Conservation (phyloP, 345 rosid genomes). For the Brassica rapa region DNA sequence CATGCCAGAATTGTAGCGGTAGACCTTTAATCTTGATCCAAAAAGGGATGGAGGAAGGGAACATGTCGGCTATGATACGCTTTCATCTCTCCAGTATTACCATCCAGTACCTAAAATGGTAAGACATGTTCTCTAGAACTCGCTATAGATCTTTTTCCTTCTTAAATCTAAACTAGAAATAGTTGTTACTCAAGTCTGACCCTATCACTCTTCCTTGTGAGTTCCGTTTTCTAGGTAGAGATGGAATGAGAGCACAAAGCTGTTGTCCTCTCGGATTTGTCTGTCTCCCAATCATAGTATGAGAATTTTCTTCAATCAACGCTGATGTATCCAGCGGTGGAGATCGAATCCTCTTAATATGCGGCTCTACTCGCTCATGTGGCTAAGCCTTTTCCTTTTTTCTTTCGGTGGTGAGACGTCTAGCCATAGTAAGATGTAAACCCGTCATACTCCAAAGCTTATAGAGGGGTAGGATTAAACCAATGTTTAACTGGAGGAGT, state of each 20-base stretch:
- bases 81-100: no score
- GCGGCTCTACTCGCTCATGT: not conserved
- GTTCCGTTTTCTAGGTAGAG: not conserved
- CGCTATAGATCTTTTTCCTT: not conserved
- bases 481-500: no score
- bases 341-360: not conserved
- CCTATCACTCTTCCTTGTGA: not conserved
- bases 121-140: not conserved
- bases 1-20: no score
- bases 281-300: not conserved
- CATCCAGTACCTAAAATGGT: not conserved
- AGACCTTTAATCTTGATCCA: no score
- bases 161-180: not conserved
- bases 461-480: no score
- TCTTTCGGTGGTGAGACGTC: not conserved
- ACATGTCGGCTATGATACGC: no score
- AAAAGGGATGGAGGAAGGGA: no score
- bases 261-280: not conserved
- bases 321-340: not conserved
- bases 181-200: not conserved
- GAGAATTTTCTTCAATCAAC: not conserved
- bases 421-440: no score
- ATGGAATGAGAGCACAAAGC: not conserved
- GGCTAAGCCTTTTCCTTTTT: no score
- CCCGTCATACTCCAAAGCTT: no score